Conservation (phyloP, 2,329 filamentous ascomycete species). For the Aplosporella prunicola region DNA sequence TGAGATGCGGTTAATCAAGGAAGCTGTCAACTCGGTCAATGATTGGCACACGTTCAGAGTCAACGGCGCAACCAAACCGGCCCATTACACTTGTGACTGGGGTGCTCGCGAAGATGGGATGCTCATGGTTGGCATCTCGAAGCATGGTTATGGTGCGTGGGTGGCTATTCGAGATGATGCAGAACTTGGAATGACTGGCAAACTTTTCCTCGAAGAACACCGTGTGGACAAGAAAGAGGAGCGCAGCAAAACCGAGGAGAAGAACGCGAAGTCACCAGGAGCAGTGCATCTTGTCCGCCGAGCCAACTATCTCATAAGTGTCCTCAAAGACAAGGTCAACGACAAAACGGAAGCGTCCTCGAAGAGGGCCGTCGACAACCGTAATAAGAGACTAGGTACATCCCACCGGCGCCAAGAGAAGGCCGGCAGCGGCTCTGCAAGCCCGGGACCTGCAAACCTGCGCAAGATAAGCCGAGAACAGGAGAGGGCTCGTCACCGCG, state of each 20-base stretch:
- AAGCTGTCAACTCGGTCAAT: constrained; percentile 53
- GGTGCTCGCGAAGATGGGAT: constrained; percentile 91
- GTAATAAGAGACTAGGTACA: constrained; percentile 67
- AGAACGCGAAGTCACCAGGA: constrained; percentile 79
- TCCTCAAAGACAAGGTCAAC: constrained; percentile 73
- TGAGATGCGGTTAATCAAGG: constrained; percentile 75
- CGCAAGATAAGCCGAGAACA: constrained; percentile 30
- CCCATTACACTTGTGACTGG: constrained; percentile 87
- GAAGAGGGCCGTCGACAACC: constrained; percentile 78
- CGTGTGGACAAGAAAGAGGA: constrained; percentile 97
- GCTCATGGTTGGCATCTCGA: constrained; percentile 86
- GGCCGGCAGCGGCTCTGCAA: constrained; percentile 56
- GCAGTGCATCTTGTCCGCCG: constrained; percentile 92
- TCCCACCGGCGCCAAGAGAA: constrained; percentile 47
- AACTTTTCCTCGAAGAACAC: constrained; percentile 94
- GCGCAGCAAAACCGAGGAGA: constrained; percentile 62
- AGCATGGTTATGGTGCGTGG: constrained; percentile 95
- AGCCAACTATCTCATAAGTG: constrained; percentile 90
- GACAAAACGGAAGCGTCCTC: constrained; percentile 57
- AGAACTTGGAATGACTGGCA: constrained; percentile 76
- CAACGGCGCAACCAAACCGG: constrained; percentile 82
- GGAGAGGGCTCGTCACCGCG: constrained; percentile 27
- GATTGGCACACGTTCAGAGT: constrained; percentile 78
- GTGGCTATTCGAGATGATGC: constrained; percentile 83
- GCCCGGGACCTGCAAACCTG: constrained; percentile 49